Evolutionary conservation across 495 filamentous ascomycete species (phyloP).

Genomic region (Ramalina intermedia): DNA sequence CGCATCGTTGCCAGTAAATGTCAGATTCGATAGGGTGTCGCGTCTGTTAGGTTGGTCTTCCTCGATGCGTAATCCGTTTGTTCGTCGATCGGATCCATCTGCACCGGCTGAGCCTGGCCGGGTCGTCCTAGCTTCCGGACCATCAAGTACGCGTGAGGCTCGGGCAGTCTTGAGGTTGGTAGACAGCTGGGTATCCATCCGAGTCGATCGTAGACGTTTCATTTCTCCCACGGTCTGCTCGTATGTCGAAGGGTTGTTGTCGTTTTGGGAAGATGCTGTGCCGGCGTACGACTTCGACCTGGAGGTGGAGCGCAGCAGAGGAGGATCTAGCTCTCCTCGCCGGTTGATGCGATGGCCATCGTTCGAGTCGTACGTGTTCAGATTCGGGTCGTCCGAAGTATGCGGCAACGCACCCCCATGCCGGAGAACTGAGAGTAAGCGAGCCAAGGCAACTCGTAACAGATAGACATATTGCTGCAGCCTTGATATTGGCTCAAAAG

Average conservation of each 20-base stretch:
- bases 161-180: conserved; percentile 81
- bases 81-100: conserved; percentile 42
- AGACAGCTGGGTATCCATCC: conserved; percentile 84
- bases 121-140: conserved; percentile 62
- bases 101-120: conserved; percentile 69
- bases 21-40: conserved; percentile 58
- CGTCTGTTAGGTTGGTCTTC: conserved; percentile 68
- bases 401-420: conserved; percentile 65
- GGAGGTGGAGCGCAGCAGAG: conserved; percentile 44
- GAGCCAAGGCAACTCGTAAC: conserved; percentile 77
- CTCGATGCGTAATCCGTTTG: conserved; percentile 60
- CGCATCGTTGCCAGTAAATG: conserved; percentile 80
- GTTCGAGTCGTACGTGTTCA: conserved; percentile 49
- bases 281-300: conserved; percentile 63
- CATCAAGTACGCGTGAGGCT: conserved; percentile 85
- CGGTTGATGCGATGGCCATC: conserved; percentile 43
- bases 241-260: conserved; percentile 54
- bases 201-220: conserved; percentile 74
- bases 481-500: conserved; percentile 56
- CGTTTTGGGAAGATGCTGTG: conserved; percentile 43
- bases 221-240: conserved; percentile 95
- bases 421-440: conserved; percentile 74
- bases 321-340: conserved; percentile 27
- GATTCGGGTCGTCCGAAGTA: conserved; percentile 60
- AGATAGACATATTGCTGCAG: conserved; percentile 91